Evolutionary conservation across 1,139 yeast species (phyloP).

Genomic region (Magnusiomyces magnusii): DNA sequence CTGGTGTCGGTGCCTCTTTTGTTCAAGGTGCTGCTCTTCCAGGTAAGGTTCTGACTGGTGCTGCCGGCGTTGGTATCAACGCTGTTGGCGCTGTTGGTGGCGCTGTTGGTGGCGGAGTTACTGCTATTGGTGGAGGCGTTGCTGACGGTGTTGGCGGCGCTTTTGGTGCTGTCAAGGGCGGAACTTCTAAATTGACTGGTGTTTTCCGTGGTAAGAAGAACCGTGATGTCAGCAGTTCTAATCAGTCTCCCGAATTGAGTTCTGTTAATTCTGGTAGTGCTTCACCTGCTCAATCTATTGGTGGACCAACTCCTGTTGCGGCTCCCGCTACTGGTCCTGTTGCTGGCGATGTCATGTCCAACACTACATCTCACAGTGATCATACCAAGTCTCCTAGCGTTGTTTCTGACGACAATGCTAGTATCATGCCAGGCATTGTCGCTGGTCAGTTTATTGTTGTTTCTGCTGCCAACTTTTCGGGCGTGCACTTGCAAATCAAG

Average conservation of each 20-base stretch:
- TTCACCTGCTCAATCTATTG: slow-evolving; percentile 3
- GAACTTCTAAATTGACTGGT: slow-evolving; percentile 11
- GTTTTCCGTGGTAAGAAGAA: slow-evolving; percentile 17
- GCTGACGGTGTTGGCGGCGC: slow-evolving; percentile 37
- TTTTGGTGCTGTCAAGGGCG: slow-evolving; percentile 21
- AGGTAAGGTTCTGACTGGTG: slow-evolving; percentile 28
- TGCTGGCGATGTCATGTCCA: not conserved
- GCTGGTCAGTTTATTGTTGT: slow-evolving; percentile 27
- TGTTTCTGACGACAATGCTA: not conserved
- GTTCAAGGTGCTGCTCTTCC: slow-evolving; percentile 21
- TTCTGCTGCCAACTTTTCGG: slow-evolving; percentile 27
- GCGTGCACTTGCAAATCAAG: slow-evolving; percentile 28
- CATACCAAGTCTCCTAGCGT: slow-evolving; percentile 15
- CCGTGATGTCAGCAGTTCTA: slow-evolving; percentile 17
- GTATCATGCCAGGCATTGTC: slow-evolving; percentile 17
- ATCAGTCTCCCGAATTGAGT: slow-evolving; percentile 11
- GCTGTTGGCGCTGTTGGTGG: slow-evolving; percentile 38
- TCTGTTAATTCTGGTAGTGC: slow-evolving; percentile 12
- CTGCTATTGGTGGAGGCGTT: slow-evolving; percentile 39
- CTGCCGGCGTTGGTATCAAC: slow-evolving; percentile 33
- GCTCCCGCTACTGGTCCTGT: slow-evolving; percentile 4
- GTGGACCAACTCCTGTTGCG: not conserved
- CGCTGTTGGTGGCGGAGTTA: slow-evolving; percentile 37
- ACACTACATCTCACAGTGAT: slow-evolving; percentile 1
- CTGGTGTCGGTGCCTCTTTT: slow-evolving; percentile 24